These are phyloP conservation scores for Alnus rubra DNA, from an alignment of 306 rosid species.

Conservation along the genomic window DNA sequence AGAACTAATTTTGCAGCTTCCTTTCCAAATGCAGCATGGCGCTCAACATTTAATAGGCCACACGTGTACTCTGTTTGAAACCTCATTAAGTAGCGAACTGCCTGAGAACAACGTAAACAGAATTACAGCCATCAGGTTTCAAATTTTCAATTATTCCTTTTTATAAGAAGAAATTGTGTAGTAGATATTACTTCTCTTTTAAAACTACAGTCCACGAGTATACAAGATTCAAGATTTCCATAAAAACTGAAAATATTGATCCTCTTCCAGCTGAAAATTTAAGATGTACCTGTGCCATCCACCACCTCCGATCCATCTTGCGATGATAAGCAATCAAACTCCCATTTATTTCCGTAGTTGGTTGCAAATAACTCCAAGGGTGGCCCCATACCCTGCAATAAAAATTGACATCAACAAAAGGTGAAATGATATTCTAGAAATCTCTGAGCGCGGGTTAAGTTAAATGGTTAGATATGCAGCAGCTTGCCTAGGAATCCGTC, in stretches of 20 bases:
- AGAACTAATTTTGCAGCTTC: conserved; percentile 77
- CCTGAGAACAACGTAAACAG: conserved; percentile 44
- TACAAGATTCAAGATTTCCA: neutral
- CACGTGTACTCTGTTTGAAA: conserved; percentile 84
- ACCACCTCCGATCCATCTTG: conserved; percentile 91
- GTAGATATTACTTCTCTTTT: neutral
- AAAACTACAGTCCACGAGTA: neutral
- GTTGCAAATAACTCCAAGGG: conserved; percentile 90
- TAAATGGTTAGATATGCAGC: conserved; percentile 18
- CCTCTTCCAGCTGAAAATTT: neutral
- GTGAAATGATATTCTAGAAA: conserved; percentile 3
- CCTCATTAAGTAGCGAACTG: conserved; percentile 85
- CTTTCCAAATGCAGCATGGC: conserved; percentile 80
- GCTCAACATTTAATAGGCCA: conserved; percentile 70
- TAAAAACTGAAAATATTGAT: neutral
- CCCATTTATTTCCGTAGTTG: conserved; percentile 90
- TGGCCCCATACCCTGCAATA: conserved; percentile 71
- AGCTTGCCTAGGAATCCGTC: conserved; percentile 73
- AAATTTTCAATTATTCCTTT: neutral
- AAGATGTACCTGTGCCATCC: conserved; percentile 83
- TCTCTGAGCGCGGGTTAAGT: conserved; percentile 17
- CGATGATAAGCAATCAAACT: conserved; percentile 71
- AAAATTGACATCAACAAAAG: neutral
- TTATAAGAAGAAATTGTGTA: neutral
- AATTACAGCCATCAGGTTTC: neutral